Base-by-base conservation (phyloP, 345 rosid genomes). In the Diplotaxis tenuifolia region DNA sequence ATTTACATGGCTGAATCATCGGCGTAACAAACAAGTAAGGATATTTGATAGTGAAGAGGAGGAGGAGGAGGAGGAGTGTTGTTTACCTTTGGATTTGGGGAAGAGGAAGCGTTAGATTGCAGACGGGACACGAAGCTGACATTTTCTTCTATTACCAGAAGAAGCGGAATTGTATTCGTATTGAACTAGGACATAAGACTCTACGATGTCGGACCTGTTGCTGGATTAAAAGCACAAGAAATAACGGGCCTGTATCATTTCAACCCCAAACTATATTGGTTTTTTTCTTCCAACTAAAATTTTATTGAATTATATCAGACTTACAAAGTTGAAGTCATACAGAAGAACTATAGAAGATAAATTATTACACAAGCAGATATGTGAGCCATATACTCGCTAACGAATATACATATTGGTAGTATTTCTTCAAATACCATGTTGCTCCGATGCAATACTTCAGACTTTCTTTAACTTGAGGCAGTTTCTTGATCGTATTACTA, bases 1-100 rank as follows among this genome's bases (percentile, higher is more conserved):
- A 74, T 91, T 87, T 29, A 86, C 92, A 78, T 92, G 96, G 62
- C 96, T 89, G 75, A 66, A 3, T 65, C 67, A 28, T 59, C 28
- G 45, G 56, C 47, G 4, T 29, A 62, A 6, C 2, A 16, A 16
- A 28, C 5, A 0, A 1, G 15, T 60, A 55, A 60, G 4, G 21
- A 32, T 28, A 62, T 60, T 38, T 21, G 55, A 72, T 42, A n/a
- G n/a, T 18, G 55, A 72, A 34, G 38, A 22, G 53, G 12, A 52
- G 64, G 29, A 9, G 16, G 5, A 14, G 15, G 16, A 15, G 12
- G 10, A 2, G 23, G 6, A 55, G 32, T 6, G 27, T 25, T 3
- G 28, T 25, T 74, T 42, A 90, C 94, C 94, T 68, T 77, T 85
- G 80, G 68, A 91, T 83, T 56, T 74, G 73, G 23, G 79, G 59